Conservation (phyloP, 352 stramenopile species). For the Globisporangium paroecandrum region DNA sequence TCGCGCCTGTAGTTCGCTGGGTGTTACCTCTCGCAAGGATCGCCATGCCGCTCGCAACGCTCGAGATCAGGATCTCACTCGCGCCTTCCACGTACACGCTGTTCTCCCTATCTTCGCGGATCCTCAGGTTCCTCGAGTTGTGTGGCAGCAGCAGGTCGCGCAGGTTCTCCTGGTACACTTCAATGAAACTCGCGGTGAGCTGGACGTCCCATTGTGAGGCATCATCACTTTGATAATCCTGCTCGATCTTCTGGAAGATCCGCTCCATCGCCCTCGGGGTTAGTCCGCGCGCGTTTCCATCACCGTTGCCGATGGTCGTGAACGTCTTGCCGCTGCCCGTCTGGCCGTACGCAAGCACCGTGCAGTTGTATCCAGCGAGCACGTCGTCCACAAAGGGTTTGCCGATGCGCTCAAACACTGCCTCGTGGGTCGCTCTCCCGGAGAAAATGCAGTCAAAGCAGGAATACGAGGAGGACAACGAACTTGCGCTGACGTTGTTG, state of each 20-base stretch:
- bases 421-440: conserved; percentile 27
- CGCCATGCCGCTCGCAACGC: conserved; percentile 23
- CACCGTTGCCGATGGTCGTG: conserved; percentile 35
- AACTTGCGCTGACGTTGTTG: neutral
- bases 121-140: conserved; percentile 27
- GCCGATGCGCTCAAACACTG: conserved; percentile 46
- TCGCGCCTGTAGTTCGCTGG: conserved; percentile 40
- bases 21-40: conserved; percentile 35
- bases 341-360: conserved; percentile 68
- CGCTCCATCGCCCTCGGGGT: conserved; percentile 37
- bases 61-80: conserved; percentile 38
- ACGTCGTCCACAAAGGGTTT: conserved; percentile 48
- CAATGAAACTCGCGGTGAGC: conserved; percentile 53
- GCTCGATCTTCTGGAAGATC: conserved; percentile 26
- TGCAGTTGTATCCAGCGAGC: conserved; percentile 65
- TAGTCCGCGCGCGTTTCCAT: conserved; percentile 23
- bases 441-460: conserved; percentile 57
- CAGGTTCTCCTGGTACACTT: conserved; percentile 72
- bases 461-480: conserved; percentile 9
- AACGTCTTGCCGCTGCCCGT: conserved; percentile 72
- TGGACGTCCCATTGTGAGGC: conserved; percentile 24
- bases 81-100: conserved; percentile 51
- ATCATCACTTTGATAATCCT: conserved; percentile 1
- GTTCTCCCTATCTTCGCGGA: conserved; percentile 40
- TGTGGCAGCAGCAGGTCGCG: conserved; percentile 49